Conservation (phyloP, 2,329 filamentous ascomycete species). For the Xylaria sp. region DNA sequence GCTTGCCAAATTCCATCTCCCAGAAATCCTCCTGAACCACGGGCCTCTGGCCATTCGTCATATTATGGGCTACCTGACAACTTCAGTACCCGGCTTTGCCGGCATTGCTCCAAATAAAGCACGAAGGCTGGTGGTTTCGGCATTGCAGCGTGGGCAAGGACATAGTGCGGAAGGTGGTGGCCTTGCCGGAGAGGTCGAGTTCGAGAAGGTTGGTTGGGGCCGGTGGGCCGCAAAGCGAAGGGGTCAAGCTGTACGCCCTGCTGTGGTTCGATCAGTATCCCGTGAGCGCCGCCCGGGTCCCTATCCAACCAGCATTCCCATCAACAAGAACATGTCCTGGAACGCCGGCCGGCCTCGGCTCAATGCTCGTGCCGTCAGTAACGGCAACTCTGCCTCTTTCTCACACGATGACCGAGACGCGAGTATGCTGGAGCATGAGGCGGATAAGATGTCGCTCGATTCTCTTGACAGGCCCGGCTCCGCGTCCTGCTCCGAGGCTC, state of each 20-base stretch:
- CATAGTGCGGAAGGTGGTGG: slow-evolving; percentile 68
- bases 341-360: slow-evolving; percentile 60
- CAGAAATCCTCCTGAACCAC: slow-evolving; percentile 87
- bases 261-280: slow-evolving; percentile 54
- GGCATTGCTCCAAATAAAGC: slow-evolving; percentile 90
- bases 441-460: slow-evolving; percentile 93
- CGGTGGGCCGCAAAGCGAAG: slow-evolving; percentile 88
- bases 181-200: slow-evolving; percentile 77
- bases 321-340: slow-evolving; percentile 58
- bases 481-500: slow-evolving; percentile 80
- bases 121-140: slow-evolving; percentile 88
- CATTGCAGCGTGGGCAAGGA: slow-evolving; percentile 75
- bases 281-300: slow-evolving; percentile 54
- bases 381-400: slow-evolving; percentile 77
- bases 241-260: slow-evolving; percentile 65
- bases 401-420: slow-evolving; percentile 75
- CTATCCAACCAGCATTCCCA: slow-evolving; percentile 65
- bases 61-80: slow-evolving; percentile 93
- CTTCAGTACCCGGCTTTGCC: slow-evolving; percentile 91
- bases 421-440: slow-evolving; percentile 82
- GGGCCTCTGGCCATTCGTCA: slow-evolving; percentile 94
- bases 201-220: slow-evolving; percentile 97
- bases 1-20: slow-evolving; percentile 89
- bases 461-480: slow-evolving; percentile 72
- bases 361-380: slow-evolving; percentile 66